Conservation (phyloP, 805 yeast genomes). For the Isabelozyma rhagii region DNA sequence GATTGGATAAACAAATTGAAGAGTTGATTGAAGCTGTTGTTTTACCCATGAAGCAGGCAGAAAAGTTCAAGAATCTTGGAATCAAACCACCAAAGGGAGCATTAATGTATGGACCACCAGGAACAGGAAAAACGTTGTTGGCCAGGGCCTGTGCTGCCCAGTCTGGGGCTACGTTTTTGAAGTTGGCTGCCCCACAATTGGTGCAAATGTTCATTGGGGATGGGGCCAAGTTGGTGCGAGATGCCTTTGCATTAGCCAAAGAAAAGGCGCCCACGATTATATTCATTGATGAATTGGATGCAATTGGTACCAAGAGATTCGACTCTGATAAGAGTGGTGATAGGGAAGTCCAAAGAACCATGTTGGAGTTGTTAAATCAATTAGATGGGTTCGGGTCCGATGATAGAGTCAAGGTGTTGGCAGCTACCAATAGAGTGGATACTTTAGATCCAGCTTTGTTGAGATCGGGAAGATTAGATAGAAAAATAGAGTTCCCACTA, state of each 20-base stretch:
- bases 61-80: conserved; percentile 89
- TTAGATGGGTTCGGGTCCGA: conserved; percentile 95
- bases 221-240: conserved; percentile 45
- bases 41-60: conserved; percentile 97
- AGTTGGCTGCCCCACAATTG: conserved; percentile 45
- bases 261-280: conserved; percentile 47
- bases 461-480: conserved; percentile 95
- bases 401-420: conserved; percentile 94
- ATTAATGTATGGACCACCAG: conserved; percentile 49
- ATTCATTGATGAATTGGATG: conserved; percentile 46
- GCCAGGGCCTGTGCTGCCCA: conserved; percentile 50
- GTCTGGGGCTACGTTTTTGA: conserved; percentile 44
- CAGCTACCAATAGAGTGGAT: conserved; percentile 98
- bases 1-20: conserved; percentile 96
- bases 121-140: conserved; percentile 45
- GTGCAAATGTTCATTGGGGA: conserved; percentile 48
- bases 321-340: conserved; percentile 46
- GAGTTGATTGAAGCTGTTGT: conserved; percentile 98
- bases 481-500: conserved; percentile 96
- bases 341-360: conserved; percentile 46
- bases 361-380: conserved; percentile 48
- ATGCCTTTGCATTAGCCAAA: conserved; percentile 45
- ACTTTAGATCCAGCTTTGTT: conserved; percentile 97
- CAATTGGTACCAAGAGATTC: conserved; percentile 45
- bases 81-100: conserved; percentile 63